Evolutionary conservation across 805 yeast genomes (phyloP), one percentile per base, ranked within the genome.

Genomic region (Wickerhamomyces alni): DNA sequence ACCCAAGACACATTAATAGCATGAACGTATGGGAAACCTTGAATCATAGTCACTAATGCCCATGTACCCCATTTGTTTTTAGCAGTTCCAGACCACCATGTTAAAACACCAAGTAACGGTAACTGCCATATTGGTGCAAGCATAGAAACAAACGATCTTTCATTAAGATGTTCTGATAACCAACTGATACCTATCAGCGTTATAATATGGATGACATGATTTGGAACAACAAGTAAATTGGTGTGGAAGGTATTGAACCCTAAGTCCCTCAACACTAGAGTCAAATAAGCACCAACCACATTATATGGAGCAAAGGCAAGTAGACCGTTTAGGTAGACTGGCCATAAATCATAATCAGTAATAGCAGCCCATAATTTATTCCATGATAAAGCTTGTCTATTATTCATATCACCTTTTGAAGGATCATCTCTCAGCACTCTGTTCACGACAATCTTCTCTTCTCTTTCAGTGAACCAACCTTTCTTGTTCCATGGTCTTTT

Each of bases 351-450:
- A 50, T 65, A 75, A 50, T 80, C 84, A 3, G 40, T 25, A 9
- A 76, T 33, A 3, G 77, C 62, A 18, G 55, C 43, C 54, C 62
- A 58, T 15, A 80, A 39, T 54, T 57, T 56, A 36, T 50, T 61
- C 5, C 59, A 49, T 3, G 65, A 57, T n/a, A 78, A 42, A 3
- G 78, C 72, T 48, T 76, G 75, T 48, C 82, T 65, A 51, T 77
- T 77, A 52, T 77, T 65, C 84, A 78, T 77, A 45, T 77, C 83
- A n/a, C 84, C 83, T 61, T 73, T 73, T 12, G 69, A 55, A n/a
- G 86, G 85, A 49, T 80, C 87, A 53, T 80, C 85, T 47, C 84
- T 59, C 36, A 80, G 57, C 3, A 80, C 65, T 42, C 77, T 63
- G 52, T 77, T 78, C 36, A 78, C 82, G 19, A 77, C 63, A 40